phyloP scores from a whole-genome alignment of 345 rosid genomes.

The Hypericum androsaemum region DNA sequence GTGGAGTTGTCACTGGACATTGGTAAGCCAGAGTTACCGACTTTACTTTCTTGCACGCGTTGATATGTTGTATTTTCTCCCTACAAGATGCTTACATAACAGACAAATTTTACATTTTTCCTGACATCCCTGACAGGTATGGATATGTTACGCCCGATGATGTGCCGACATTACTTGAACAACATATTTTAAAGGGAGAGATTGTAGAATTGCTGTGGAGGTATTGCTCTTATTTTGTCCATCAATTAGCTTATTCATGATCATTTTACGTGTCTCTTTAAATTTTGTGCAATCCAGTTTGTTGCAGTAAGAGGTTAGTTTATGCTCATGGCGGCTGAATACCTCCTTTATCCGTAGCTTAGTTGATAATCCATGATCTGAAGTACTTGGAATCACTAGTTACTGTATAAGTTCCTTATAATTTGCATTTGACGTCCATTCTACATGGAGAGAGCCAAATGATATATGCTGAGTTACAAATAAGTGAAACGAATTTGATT shows the following conservation, averaged over 20 bases:
- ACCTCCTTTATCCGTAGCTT: too few relatives aligned
- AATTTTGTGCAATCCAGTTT: too few relatives aligned
- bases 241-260: neutral
- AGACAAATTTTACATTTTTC: neutral
- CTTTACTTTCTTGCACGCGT: neutral
- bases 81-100: too few relatives aligned
- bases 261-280: too few relatives aligned
- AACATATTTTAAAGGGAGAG: conserved; percentile 69
- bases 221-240: conserved; percentile 24
- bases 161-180: conserved; percentile 52
- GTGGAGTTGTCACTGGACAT: conserved; percentile 61
- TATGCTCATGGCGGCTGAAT: neutral
- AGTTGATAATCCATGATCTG: too few relatives aligned
- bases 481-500: conserved; percentile 3
- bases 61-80: too few relatives aligned
- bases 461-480: too few relatives aligned
- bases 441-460: too few relatives aligned
- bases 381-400: too few relatives aligned
- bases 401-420: too few relatives aligned
- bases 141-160: conserved; percentile 84
- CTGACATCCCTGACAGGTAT: conserved; percentile 37
- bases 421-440: too few relatives aligned
- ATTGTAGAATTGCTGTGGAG: conserved; percentile 75
- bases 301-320: too few relatives aligned
- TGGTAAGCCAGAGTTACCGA: conserved; percentile 37